phyloP scores from a whole-genome alignment of 352 stramenopile genomes.

The Globisporangium ultimum region DNA sequence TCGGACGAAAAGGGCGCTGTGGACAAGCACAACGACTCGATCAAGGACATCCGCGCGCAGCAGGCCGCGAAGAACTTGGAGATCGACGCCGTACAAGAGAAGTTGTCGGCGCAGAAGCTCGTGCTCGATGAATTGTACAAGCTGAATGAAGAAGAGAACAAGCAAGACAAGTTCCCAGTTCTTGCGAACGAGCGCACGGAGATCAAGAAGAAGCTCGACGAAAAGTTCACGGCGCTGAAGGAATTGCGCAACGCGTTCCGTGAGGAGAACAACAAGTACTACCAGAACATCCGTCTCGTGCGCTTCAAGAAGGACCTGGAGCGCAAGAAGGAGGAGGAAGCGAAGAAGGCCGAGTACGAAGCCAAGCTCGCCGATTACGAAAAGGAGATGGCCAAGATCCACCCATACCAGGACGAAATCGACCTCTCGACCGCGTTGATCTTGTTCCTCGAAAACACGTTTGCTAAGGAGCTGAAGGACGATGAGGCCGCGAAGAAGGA shows the following conservation, averaged over 20 bases:
- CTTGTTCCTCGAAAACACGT: slow-evolving; percentile 91
- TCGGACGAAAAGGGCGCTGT: slow-evolving; percentile 78
- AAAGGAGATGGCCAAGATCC: slow-evolving; percentile 94
- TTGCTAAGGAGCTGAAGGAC: slow-evolving; percentile 81
- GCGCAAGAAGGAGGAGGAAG: slow-evolving; percentile 78
- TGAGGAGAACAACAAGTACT: slow-evolving; percentile 93
- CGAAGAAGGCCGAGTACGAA: slow-evolving; percentile 85
- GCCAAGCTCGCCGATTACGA: slow-evolving; percentile 96
- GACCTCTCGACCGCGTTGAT: slow-evolving; percentile 94
- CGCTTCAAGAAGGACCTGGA: slow-evolving; percentile 86
- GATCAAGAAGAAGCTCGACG: slow-evolving; percentile 91
- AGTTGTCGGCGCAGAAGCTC: slow-evolving; percentile 87
- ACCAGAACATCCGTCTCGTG: slow-evolving; percentile 87
- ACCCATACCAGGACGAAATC: slow-evolving; percentile 96
- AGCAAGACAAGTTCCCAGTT: slow-evolving; percentile 78
- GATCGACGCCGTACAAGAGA: slow-evolving; percentile 92
- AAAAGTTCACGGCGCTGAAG: slow-evolving; percentile 86
- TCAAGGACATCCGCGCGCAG: slow-evolving; percentile 68
- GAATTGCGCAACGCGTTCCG: slow-evolving; percentile 87
- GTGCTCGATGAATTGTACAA: slow-evolving; percentile 89
- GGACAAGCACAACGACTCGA: slow-evolving; percentile 76
- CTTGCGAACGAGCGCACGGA: slow-evolving; percentile 86
- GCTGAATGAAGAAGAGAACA: slow-evolving; percentile 88
- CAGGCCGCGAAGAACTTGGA: slow-evolving; percentile 93
- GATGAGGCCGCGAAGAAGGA: slow-evolving; percentile 36